phyloP scores from a whole-genome alignment of 2,329 filamentous ascomycete species.

The Dactylellina parvicollis region DNA sequence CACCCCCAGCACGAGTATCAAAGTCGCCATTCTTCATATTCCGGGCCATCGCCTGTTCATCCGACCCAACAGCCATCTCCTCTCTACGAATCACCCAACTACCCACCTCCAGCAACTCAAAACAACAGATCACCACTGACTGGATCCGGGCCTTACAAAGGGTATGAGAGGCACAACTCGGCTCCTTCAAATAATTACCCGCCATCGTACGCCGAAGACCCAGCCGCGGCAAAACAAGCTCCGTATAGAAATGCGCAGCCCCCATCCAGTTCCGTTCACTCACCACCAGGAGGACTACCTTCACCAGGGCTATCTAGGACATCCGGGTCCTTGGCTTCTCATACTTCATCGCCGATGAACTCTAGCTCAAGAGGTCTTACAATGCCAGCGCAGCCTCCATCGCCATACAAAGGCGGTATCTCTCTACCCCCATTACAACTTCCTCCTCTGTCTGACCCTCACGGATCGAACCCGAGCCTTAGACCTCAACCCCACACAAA shows the following conservation, averaged over 20 bases:
- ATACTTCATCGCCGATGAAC: conserved; percentile 52
- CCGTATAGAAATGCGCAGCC: conserved; percentile 33
- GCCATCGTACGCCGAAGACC: conserved; percentile 40
- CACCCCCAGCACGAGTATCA: conserved; percentile 45
- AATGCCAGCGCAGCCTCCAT: conserved; percentile 47
- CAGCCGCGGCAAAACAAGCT: conserved; percentile 25
- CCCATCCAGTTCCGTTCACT: conserved; percentile 39
- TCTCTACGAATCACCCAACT: conserved; percentile 44
- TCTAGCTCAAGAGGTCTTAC: conserved; percentile 44
- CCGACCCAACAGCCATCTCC: conserved; percentile 41
- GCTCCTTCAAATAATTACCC: conserved; percentile 30
- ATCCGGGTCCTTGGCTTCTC: conserved; percentile 46
- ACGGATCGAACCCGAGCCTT: conserved; percentile 25
- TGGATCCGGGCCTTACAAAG: conserved; percentile 41
- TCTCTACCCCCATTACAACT: conserved; percentile 43
- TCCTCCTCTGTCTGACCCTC: conserved; percentile 40
- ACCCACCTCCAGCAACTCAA: conserved; percentile 31
- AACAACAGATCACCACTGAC: conserved; percentile 34
- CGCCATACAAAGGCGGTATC: conserved; percentile 46
- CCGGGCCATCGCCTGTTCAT: conserved; percentile 41
- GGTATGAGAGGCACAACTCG: conserved; percentile 40
- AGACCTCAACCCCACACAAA: conserved; percentile 41
- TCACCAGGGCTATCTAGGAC: conserved; percentile 49
- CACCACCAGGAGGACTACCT: conserved; percentile 47
- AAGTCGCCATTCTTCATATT: conserved; percentile 48